Evolutionary conservation across 2,329 filamentous ascomycete species (phyloP).

Genomic region (Ceratocystis cubensis): DNA sequence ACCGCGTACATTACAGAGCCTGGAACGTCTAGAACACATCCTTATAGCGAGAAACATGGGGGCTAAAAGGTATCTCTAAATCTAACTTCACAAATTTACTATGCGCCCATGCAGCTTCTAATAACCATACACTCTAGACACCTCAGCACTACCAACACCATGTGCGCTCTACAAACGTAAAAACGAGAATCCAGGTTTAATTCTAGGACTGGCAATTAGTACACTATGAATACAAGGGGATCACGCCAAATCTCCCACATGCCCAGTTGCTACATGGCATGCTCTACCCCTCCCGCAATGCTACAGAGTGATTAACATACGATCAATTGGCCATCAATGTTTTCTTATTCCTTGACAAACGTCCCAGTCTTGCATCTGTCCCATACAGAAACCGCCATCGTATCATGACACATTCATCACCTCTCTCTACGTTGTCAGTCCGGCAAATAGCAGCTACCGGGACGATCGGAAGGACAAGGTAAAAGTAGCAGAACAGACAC

Average conservation of each 20-base stretch:
- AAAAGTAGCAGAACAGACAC: not conserved
- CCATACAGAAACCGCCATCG: not conserved
- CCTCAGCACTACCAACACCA: not conserved
- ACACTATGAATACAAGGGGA: conserved; percentile 6
- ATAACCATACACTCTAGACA: not conserved
- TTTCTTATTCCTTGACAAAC: not conserved
- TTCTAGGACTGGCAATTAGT: not conserved
- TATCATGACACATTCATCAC: not conserved
- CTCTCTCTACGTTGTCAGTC: not conserved
- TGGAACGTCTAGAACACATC: not conserved
- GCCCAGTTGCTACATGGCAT: not conserved
- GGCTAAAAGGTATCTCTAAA: not conserved
- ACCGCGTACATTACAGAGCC: not conserved
- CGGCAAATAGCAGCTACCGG: not conserved
- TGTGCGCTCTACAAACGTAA: not conserved
- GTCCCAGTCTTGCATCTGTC: not conserved
- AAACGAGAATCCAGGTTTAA: not conserved
- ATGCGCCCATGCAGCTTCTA: not conserved
- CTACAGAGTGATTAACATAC: not conserved
- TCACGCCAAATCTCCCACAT: not conserved
- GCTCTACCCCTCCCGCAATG: not conserved
- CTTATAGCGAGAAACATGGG: not conserved
- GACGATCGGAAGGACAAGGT: not conserved
- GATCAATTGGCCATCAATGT: not conserved
- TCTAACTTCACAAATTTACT: not conserved